Evolutionary conservation across 2,329 filamentous ascomycete species (phyloP), one percentile per base, ranked within the genome.

Genomic region (Aspergillus persii): DNA sequence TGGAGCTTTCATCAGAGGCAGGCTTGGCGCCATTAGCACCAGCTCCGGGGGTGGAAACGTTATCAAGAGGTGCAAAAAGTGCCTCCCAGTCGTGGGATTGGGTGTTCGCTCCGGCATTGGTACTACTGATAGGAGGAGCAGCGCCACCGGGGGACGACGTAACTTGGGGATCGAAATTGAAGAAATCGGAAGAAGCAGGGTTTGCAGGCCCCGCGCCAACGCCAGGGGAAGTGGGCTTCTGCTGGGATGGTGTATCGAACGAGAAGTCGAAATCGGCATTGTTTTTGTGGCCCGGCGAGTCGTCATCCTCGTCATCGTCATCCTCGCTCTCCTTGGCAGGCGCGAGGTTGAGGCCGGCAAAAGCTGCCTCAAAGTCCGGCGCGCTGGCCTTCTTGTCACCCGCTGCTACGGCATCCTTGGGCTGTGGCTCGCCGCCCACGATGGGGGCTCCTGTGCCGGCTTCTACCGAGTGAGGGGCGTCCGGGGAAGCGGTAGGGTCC

Each of bases 51-150:
- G 53, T 64, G 48, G 70, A 67, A 48, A 69, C 61, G 11, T 71
- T 84, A 67, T 94, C 90, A 7, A 96, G 80, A 29, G 89, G 88
- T 1, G 91, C 89, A 77, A 98, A 98, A 57, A 98, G 91, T 44
- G 92, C 90, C 70, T 98, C 94, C 95, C 95, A 98, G 74, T 98
- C 94, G 67, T 96, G 90, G 36, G 79, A 75, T 1, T 76, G 71
- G 27, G 74, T 71, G 60, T 77, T 75, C 48, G 76, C 65, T 49
- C 73, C 71, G 51, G 76, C 65, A 50, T 73, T 71, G 50, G 74
- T 71, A 59, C 77, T 71, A 59, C 77, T 72, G 50, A 74, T 71
- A 56, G 79, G 72, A 56, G 77, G 64, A 47, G 74, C 57, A n/a
- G 74, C 63, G 27, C 71, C 65, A 46, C 63, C 83, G 67, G 87